phyloP scores from a whole-genome alignment of 352 stramenopile species.

The Globisporangium sylvaticum region DNA sequence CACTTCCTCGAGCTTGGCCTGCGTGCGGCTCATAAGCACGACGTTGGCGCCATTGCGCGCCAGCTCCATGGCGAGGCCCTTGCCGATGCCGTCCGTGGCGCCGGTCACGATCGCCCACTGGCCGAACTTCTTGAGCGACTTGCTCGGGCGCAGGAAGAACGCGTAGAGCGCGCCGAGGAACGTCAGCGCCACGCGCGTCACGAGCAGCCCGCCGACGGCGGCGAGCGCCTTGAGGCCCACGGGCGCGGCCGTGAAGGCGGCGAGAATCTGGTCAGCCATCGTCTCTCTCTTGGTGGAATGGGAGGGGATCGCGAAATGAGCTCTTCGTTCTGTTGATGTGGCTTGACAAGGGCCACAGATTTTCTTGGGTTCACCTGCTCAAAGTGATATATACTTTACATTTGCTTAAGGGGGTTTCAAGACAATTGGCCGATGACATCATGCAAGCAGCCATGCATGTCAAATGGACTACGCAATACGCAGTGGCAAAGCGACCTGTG shows the following conservation, averaged over 20 bases:
- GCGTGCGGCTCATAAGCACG: slow-evolving; percentile 96
- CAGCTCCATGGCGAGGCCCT: slow-evolving; percentile 92
- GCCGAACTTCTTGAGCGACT: slow-evolving; percentile 93
- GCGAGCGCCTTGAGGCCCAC: slow-evolving; percentile 40
- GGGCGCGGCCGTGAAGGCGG: slow-evolving; percentile 27
- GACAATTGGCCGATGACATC: neutral
- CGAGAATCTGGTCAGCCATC: slow-evolving; percentile 13
- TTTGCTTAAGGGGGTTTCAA: neutral
- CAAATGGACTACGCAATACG: neutral
- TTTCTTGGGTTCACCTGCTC: neutral
- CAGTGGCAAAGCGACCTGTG: neutral
- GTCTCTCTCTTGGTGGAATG: too few relatives aligned
- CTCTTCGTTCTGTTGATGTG: neutral
- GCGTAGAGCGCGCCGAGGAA: slow-evolving; percentile 53
- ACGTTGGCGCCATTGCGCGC: slow-evolving; percentile 97
- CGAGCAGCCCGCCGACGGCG: slow-evolving; percentile 40
- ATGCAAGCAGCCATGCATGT: neutral
- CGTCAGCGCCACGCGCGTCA: slow-evolving; percentile 49
- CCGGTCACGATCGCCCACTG: slow-evolving; percentile 97
- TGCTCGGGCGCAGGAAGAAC: slow-evolving; percentile 92
- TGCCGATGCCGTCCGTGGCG: slow-evolving; percentile 93
- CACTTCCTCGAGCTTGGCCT: slow-evolving; percentile 93
- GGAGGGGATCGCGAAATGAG: slow-evolving; percentile 6
- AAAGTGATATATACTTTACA: neutral
- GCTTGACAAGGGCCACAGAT: slow-evolving; percentile 4